Conservation (phyloP, 129 eudicot genomes). For the Centrapalus pauciflorus region DNA sequence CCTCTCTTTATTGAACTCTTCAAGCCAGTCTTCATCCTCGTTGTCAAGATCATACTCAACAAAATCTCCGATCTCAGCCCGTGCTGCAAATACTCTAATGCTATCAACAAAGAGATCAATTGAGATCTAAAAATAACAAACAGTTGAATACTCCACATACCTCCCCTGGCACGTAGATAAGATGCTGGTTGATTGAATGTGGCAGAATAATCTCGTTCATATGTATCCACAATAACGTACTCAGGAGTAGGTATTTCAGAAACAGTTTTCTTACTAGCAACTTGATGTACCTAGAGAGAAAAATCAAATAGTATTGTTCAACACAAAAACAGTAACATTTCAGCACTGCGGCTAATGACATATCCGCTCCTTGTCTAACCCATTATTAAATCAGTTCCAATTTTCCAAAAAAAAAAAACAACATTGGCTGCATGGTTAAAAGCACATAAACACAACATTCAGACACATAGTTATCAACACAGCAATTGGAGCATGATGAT, state of each 20-base stretch:
- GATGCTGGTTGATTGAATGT: constrained; percentile 83
- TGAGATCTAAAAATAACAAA: not conserved
- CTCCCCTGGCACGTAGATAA: constrained; percentile 94
- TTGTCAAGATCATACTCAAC: constrained; percentile 95
- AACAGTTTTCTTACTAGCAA: constrained; percentile 57
- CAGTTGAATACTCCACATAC: constrained; percentile 32
- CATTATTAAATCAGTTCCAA: not conserved
- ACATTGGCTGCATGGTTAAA: not conserved
- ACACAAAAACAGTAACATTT: not conserved
- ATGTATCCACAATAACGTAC: constrained; percentile 75
- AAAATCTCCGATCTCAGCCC: constrained; percentile 94
- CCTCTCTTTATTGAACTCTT: constrained; percentile 58
- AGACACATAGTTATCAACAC: not conserved
- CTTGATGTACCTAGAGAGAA: constrained; percentile 61
- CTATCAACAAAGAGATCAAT: not conserved
- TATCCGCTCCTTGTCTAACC: not conserved
- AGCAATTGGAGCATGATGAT: not conserved
- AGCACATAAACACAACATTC: not conserved
- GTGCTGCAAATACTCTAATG: constrained; percentile 35
- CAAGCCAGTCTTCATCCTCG: constrained; percentile 98
- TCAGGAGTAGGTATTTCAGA: constrained; percentile 93
- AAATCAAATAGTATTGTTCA: constrained; percentile 3
- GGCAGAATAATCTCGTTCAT: constrained; percentile 88
- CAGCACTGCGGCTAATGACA: not conserved
- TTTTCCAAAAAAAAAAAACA: no score